A percentile compares a stretch with the other conserved stretches of the same genome.
phyloP scores from a whole-genome alignment of 768 basidiomycete species.

The Podaxis carcinomalis region DNA sequence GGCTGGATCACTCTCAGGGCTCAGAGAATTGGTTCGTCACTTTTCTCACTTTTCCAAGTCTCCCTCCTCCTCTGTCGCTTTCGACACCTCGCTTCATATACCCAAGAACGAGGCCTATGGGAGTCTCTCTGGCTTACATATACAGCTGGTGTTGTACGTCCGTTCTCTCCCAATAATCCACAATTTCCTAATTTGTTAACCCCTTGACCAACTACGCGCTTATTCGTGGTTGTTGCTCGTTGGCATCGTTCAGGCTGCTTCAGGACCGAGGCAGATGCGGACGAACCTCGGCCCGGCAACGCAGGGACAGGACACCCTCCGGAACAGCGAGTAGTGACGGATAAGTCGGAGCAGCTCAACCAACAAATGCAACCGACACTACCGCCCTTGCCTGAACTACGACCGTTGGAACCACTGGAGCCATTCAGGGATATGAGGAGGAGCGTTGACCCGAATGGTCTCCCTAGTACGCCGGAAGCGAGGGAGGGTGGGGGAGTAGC shows the following conservation, averaged over 20 bases:
- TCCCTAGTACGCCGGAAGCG: neutral
- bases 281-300: neutral
- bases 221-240: neutral
- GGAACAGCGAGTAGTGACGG: neutral
- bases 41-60: neutral
- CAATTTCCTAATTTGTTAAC: slow-evolving; percentile 2
- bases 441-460: neutral
- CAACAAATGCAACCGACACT: slow-evolving; percentile 9
- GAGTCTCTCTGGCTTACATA: neutral
- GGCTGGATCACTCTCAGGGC: neutral
- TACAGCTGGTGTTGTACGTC: slow-evolving; percentile 9
- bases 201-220: neutral
- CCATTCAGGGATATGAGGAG: slow-evolving; percentile 1
- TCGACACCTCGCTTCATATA: neutral
- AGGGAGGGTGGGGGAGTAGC: neutral
- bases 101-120: neutral
- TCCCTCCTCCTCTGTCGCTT: neutral
- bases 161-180: neutral
- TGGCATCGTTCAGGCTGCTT: slow-evolving; percentile 1
- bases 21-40: neutral
- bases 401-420: slow-evolving; percentile 7
- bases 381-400: slow-evolving; percentile 7
- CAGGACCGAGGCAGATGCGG: neutral
- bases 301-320: neutral
- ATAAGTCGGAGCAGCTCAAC: neutral